phyloP scores from a whole-genome alignment of 305 asterid species.

The Fraxinus latifolia region DNA sequence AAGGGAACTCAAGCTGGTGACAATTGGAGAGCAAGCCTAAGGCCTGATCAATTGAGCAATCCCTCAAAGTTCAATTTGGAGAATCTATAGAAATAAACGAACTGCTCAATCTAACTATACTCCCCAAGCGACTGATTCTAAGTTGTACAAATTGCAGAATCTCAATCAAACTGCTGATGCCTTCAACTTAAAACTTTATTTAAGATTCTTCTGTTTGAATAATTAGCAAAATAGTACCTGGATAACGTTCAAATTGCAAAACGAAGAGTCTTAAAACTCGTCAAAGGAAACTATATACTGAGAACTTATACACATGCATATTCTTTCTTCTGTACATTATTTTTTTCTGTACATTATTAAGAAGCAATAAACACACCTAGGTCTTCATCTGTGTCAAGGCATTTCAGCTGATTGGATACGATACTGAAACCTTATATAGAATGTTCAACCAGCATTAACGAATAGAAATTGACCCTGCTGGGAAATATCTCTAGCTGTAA shows the following conservation, averaged over 20 bases:
- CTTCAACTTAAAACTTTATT: not conserved
- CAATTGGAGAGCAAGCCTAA: too few species aligned
- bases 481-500: not conserved
- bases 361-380: not conserved
- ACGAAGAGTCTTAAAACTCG: not conserved
- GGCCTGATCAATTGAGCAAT: too few species aligned
- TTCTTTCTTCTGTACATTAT: not conserved
- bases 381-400: not conserved
- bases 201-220: conserved; percentile 8
- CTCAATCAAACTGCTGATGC: not conserved
- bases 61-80: too few species aligned
- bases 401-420: not conserved
- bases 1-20: too few species aligned
- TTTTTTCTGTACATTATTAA: not conserved
- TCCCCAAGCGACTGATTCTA: not conserved
- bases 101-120: too few species aligned
- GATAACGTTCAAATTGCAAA: not conserved
- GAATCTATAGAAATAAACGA: too few species aligned
- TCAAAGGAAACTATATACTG: not conserved
- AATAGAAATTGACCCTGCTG: not conserved
- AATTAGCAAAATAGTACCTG: not conserved
- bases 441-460: not conserved
- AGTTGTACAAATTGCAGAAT: not conserved
- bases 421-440: not conserved
- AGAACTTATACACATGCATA: not conserved